Evolutionary conservation across 441 rosid genomes (phyloP).

Genomic region (Syzygium malaccense): DNA sequence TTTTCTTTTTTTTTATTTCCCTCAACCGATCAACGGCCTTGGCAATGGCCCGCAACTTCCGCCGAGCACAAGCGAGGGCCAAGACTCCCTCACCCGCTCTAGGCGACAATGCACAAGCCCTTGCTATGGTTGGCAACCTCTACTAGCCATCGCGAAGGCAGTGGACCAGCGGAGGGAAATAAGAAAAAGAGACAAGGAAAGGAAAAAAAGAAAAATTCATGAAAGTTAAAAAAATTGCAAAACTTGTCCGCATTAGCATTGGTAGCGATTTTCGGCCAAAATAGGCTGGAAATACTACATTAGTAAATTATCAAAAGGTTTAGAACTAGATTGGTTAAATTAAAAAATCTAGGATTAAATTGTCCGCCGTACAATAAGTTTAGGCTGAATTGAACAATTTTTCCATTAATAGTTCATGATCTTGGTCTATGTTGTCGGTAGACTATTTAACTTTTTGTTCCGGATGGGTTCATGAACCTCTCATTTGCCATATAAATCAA

Average conservation of each 20-base stretch:
- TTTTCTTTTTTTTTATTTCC: background rate
- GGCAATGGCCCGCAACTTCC: background rate
- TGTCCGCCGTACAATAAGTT: accelerated
- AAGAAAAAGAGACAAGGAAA: background rate
- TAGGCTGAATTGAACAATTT: background rate
- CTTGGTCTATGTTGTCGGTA: background rate
- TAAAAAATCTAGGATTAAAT: background rate
- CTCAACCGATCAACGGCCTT: accelerated
- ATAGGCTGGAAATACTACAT: accelerated
- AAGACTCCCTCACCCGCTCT: accelerated
- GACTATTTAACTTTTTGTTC: background rate
- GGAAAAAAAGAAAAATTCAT: background rate
- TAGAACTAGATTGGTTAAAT: background rate
- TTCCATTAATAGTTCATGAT: background rate
- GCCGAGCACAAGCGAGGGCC: accelerated
- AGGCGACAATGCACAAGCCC: accelerated
- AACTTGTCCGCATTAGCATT: background rate
- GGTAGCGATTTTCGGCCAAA: accelerated
- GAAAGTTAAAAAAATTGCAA: background rate
- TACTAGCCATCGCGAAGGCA: no score
- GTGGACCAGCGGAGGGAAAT: background rate
- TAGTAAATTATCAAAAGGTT: background rate
- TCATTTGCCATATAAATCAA: background rate
- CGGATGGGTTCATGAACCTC: background rate
- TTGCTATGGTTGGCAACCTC: background rate